A percentile compares a stretch with the other conserved stretches of the same genome.
Conservation (phyloP, 345 rosid species). For the Ceriops tagal region DNA sequence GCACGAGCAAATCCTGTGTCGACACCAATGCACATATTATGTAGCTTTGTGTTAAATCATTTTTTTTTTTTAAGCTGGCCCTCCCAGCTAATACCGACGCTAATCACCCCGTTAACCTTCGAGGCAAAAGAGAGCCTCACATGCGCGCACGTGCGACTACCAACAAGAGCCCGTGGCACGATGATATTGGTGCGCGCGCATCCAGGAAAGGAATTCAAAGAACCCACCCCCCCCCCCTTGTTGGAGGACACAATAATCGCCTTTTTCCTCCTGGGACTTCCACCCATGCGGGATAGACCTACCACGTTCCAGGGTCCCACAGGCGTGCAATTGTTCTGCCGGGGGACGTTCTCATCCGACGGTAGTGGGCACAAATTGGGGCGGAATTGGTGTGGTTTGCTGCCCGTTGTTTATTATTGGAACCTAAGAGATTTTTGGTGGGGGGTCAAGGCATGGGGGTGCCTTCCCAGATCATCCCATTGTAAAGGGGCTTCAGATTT, state of each 20-base stretch:
- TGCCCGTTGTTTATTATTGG: conserved; percentile 6
- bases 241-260: neutral
- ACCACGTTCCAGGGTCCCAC: conserved; percentile 11
- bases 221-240: neutral
- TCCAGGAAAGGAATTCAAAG: too few relatives aligned
- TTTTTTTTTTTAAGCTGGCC: accelerated
- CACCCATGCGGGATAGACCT: conserved; percentile 16
- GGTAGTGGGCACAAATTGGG: neutral
- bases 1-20: too few relatives aligned
- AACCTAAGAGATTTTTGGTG: neutral
- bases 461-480: neutral
- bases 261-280: neutral
- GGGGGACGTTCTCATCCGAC: conserved; percentile 7
- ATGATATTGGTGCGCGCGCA: conserved; percentile 10
- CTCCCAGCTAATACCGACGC: neutral
- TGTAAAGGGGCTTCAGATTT: neutral
- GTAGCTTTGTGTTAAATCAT: neutral
- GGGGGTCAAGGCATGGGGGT: neutral
- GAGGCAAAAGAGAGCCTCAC: conserved; percentile 39
- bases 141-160: conserved; percentile 57
- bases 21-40: too few relatives aligned
- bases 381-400: neutral
- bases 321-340: too few relatives aligned
- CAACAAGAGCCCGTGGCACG: conserved; percentile 46
- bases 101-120: conserved; percentile 30